Percentiles rank a stretch among this genome's conserved stretches.
Evolutionary conservation across 768 basidiomycete genomes (phyloP).

Genomic region (Hortiboletus campestris): DNA sequence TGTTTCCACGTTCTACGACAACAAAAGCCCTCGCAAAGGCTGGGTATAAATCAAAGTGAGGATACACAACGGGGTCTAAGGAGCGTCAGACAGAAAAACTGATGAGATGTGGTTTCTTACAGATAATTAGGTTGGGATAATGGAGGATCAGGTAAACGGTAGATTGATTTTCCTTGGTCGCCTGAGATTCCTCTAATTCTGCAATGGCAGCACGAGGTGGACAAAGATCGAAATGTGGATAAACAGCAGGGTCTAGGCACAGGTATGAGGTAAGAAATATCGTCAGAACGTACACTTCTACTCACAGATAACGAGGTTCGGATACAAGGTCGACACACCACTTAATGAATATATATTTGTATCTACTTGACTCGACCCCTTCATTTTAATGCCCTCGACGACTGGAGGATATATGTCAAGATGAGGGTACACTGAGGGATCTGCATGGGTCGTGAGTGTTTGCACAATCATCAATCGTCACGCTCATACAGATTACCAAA

Average conservation of each 20-base stretch:
- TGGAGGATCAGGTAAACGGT: too few species aligned
- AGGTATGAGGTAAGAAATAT: not conserved
- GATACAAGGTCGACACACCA: not conserved
- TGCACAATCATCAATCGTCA: not conserved
- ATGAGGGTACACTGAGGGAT: conserved; percentile 41
- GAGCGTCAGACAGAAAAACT: too few species aligned
- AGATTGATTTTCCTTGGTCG: conserved; percentile 55
- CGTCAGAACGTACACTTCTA: not conserved
- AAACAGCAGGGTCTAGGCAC: conserved; percentile 37
- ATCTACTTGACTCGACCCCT: not conserved
- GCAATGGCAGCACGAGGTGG: too few species aligned
- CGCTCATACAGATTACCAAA: conserved; percentile 36
- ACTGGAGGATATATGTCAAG: conserved; percentile 39
- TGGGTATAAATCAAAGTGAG: conserved; percentile 40
- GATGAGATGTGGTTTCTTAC: conserved; percentile 19
- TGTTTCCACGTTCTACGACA: too few species aligned
- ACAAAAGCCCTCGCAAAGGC: too few species aligned
- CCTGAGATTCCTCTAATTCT: too few species aligned
- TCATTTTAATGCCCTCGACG: not conserved
- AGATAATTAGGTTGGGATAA: too few species aligned
- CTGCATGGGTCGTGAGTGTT: conserved; percentile 22
- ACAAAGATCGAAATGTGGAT: conserved; percentile 43
- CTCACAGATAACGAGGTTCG: conserved; percentile 21
- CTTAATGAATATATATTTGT: not conserved
- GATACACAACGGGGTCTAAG: conserved; percentile 42